Evolutionary conservation across 306 rosid species (phyloP), one percentile per base, ranked within the genome.

Genomic region (Biancaea sappan): DNA sequence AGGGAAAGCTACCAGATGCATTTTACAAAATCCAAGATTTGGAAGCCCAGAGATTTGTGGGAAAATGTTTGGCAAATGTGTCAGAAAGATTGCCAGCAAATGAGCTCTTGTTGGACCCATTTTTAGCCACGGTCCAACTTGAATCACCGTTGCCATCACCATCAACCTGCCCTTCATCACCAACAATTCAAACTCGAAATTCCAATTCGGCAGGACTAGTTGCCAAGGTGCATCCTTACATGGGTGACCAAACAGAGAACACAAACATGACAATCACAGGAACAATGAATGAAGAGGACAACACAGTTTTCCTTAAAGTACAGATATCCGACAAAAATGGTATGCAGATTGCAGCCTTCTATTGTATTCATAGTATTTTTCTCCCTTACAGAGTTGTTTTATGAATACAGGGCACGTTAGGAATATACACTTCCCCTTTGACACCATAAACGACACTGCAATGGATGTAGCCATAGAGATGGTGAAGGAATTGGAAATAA

Each of bases 1-100:
- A 93, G 98, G 97, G 97, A 15, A 94, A 91, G 82, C 80, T 91
- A 31, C 98, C 98, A 1, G 69, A 84, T 14, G 97, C 91, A 1
- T 86, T 82, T 73, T 75, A 85, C 81, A 80, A 80, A 76, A 88
- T 94, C 74, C 66, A 88, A 77, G 86, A 89, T 58, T 56, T 46
- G 74, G 97, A 94, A 71, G 96, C 96, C 1, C 88, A 60, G 26
- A 74, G 47, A 66, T 94, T 94, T 40, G 94, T 94, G 29, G 90
- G 86, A n/a, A 88, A 75, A 69, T 94, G 98, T 83, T 81, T 94
- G 70, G 88, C 60, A 57, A 72, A 80, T 81, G 94, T 75, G 61
- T 84, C 94, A 15, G 68, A 81, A 80, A 94, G 98, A 74, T 79
- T 84, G 63, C 79, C 91, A 0, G 96, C 98, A 4, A 73, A 65